Conservation (phyloP, 2,329 filamentous ascomycete species). For the Colletotrichum liaoningense region DNA sequence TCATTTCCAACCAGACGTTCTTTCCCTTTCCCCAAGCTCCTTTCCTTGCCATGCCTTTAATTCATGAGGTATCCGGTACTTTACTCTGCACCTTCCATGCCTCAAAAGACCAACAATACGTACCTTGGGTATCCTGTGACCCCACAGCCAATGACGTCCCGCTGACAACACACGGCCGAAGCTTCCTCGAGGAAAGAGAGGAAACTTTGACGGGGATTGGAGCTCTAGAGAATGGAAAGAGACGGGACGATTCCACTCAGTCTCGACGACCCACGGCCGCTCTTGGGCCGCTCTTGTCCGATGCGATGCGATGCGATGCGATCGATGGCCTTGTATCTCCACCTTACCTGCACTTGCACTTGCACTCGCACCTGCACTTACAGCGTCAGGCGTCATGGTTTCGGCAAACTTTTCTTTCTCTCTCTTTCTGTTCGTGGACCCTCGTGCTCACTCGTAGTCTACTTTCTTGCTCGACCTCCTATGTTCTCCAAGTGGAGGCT, state of each 20-base stretch:
- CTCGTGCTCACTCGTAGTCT: background rate
- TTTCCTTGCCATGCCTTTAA: background rate
- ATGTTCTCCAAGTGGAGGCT: background rate
- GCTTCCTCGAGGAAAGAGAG: background rate
- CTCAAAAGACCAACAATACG: background rate
- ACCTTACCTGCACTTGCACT: background rate
- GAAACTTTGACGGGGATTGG: background rate
- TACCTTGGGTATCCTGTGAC: background rate
- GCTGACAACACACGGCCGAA: constrained; percentile 24
- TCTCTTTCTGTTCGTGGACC: background rate
- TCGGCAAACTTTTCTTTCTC: constrained; percentile 13
- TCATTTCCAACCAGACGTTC: background rate
- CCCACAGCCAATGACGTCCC: constrained; percentile 30
- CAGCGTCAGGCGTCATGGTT: background rate
- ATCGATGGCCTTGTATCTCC: constrained; percentile 6
- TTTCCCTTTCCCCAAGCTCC: background rate
- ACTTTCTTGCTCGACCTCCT: background rate
- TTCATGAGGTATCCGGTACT: background rate
- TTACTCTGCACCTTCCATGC: too few species aligned
- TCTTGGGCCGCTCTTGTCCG: background rate
- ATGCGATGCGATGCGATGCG: constrained; percentile 6
- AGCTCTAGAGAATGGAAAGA: background rate
- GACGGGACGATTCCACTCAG: background rate
- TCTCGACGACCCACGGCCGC: background rate
- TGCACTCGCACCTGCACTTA: background rate